phyloP scores from a whole-genome alignment of 495 filamentous ascomycete species.

The Penicillium crystallinum region DNA sequence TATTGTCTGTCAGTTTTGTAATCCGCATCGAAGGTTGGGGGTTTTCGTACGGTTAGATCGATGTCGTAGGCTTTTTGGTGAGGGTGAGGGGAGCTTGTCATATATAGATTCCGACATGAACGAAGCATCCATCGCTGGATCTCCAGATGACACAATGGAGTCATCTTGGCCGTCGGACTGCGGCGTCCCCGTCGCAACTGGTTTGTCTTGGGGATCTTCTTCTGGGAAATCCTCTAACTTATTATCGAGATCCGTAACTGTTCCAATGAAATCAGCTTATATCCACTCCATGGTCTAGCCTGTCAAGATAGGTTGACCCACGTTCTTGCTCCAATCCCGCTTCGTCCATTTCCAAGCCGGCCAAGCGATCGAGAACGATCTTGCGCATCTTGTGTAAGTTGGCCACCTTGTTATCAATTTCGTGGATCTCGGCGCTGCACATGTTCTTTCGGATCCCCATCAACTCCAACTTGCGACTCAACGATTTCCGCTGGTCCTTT shows the following conservation, averaged over 20 bases:
- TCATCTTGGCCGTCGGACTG: slow-evolving; percentile 53
- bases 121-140: slow-evolving; percentile 53
- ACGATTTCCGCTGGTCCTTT: slow-evolving; percentile 67
- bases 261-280: slow-evolving; percentile 12
- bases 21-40: neutral
- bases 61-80: slow-evolving; percentile 57
- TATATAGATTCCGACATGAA: slow-evolving; percentile 99
- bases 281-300: slow-evolving; percentile 5
- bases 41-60: slow-evolving; percentile 49
- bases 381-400: slow-evolving; percentile 91
- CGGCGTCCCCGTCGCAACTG: slow-evolving; percentile 51
- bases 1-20: slow-evolving; percentile 15
- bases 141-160: slow-evolving; percentile 44
- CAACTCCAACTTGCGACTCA: slow-evolving; percentile 84
- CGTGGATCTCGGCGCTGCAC: slow-evolving; percentile 91
- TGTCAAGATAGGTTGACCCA: slow-evolving; percentile 35
- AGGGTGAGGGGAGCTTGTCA: slow-evolving; percentile 73
- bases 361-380: slow-evolving; percentile 86
- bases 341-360: slow-evolving; percentile 88
- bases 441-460: slow-evolving; percentile 92
- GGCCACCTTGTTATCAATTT: slow-evolving; percentile 94
- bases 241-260: slow-evolving; percentile 78
- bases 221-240: slow-evolving; percentile 75
- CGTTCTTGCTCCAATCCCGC: slow-evolving; percentile 81
- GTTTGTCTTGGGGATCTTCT: slow-evolving; percentile 64